Percentiles rank a stretch among this genome's conserved stretches.
Evolutionary conservation across 108 stramenopile genomes (phyloP).

Genomic region (Thalassiosira profunda): DNA sequence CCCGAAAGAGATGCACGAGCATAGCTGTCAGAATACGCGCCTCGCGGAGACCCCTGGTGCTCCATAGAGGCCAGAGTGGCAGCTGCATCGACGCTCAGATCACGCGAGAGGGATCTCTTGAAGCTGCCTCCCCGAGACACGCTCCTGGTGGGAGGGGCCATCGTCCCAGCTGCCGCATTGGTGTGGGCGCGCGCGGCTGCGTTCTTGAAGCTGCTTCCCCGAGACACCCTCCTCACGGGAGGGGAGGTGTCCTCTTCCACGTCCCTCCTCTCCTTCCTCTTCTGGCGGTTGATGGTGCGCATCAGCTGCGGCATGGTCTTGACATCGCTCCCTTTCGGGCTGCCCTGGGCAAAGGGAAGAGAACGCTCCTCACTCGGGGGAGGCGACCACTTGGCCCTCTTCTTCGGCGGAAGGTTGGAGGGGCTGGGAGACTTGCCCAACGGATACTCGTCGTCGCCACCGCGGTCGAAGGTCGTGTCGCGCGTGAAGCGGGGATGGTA

Average conservation of each 20-base stretch:
- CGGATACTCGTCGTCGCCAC: not conserved
- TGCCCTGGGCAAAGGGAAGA: too few relatives aligned
- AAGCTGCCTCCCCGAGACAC: too few relatives aligned
- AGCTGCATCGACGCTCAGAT: too few relatives aligned
- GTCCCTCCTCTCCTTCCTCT: not conserved
- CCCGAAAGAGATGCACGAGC: too few relatives aligned
- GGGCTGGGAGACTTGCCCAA: not conserved
- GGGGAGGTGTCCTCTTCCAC: too few relatives aligned
- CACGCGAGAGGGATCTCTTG: too few relatives aligned
- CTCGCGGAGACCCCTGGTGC: too few relatives aligned
- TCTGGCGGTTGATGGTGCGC: slow-evolving; percentile 12
- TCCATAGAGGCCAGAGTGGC: too few relatives aligned
- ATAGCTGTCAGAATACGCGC: too few relatives aligned
- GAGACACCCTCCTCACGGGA: not conserved
- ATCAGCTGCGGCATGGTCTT: slow-evolving; percentile 19
- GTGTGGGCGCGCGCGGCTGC: not conserved
- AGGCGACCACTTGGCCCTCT: not conserved
- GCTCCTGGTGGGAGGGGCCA: too few relatives aligned
- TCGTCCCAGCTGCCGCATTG: too few relatives aligned
- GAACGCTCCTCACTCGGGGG: not conserved
- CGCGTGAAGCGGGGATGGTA: not conserved
- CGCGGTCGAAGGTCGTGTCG: not conserved
- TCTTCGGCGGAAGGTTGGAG: not conserved
- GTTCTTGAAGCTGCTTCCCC: not conserved
- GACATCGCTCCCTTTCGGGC: not conserved